Evolutionary conservation across 331 rosid genomes (phyloP), one percentile per base, ranked within the genome.

Genomic region (Pyrus hybrid): DNA sequence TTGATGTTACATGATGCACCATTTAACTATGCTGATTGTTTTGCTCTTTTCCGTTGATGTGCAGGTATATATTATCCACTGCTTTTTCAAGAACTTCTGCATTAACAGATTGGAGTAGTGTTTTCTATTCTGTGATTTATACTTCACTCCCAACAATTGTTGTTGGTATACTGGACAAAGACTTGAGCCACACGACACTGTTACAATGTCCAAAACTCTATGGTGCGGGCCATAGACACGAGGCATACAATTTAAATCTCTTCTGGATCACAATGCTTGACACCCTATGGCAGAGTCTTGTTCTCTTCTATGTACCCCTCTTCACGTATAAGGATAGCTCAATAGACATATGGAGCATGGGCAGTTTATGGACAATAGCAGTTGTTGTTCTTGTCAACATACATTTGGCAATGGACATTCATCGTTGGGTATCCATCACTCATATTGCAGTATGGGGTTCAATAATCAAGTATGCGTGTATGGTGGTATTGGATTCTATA

Each of bases 251-350:
- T 80, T 53, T 88, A 81, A 91, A 80, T 58, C 86, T 92, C 67
- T 95, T 95, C 84, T 95, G 97, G 97, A 83, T 92, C 67, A 90
- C 91, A 67, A 92, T 95, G 97, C 78, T 89, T 43, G 97, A 95
- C 89, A 95, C 97, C 32, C 77, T 92, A 57, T 95, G 99, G 97
- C 99, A 95, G 91, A 95, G 99, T 84, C 93, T 95, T 71, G 97
- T 86, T 81, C 92, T 89, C 74, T 92, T 92, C 81, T 95, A 87
- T 78, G 45, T 83, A 26, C 99, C 99, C 17, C 45, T 90, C 74
- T 89, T 87, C 84, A 86, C 91, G 58, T 94, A 90, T 74, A 86
- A 83, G 87, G 96, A 88, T 79, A 89, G 97, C 82, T 57, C 96
- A 43, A 88, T 94, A 23, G 97, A 94, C 81, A 84, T 91, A 74